Evolutionary conservation across 1,284 basidiomycete species (phyloP).

Genomic region (Cystobasidiaceae sp.): DNA sequence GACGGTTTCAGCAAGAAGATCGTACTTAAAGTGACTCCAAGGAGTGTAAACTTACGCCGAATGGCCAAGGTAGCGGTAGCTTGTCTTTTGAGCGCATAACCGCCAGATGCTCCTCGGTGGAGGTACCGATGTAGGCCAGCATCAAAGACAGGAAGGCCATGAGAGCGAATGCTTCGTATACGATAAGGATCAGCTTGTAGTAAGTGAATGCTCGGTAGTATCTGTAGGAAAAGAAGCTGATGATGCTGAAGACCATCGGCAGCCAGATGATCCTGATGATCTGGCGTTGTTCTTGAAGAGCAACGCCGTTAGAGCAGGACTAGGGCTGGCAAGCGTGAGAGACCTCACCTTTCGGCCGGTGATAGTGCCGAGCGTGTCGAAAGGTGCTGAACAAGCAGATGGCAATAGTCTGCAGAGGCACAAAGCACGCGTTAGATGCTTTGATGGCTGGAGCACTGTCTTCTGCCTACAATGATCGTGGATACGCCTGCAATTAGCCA

Average conservation of each 20-base stretch:
- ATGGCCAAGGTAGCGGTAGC: slow-evolving; percentile 63
- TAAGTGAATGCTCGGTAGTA: slow-evolving; percentile 69
- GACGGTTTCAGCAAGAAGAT: background rate
- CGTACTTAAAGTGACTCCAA: background rate
- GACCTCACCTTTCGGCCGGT: slow-evolving; percentile 6
- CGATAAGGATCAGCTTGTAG: slow-evolving; percentile 60
- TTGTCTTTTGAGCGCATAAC: slow-evolving; percentile 77
- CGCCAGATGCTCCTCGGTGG: slow-evolving; percentile 54
- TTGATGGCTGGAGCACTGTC: background rate
- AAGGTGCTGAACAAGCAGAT: slow-evolving; percentile 43
- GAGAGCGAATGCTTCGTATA: slow-evolving; percentile 30
- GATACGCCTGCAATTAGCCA: slow-evolving; percentile 68
- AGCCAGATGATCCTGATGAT: slow-evolving; percentile 48
- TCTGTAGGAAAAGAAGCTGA: slow-evolving; percentile 81
- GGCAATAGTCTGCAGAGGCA: slow-evolving; percentile 40
- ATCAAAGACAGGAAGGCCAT: slow-evolving; percentile 57
- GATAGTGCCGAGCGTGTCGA: slow-evolving; percentile 45
- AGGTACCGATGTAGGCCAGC: slow-evolving; percentile 74
- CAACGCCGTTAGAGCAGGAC: slow-evolving; percentile 12
- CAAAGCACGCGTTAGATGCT: too few species aligned
- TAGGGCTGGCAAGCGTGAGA: too few species aligned
- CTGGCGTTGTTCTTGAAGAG: slow-evolving; percentile 45
- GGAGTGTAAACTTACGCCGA: slow-evolving; percentile 45
- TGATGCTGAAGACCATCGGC: slow-evolving; percentile 62
- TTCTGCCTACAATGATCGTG: slow-evolving; percentile 55